Conservation (phyloP, 331 rosid species). For the Quercus tomentella region DNA sequence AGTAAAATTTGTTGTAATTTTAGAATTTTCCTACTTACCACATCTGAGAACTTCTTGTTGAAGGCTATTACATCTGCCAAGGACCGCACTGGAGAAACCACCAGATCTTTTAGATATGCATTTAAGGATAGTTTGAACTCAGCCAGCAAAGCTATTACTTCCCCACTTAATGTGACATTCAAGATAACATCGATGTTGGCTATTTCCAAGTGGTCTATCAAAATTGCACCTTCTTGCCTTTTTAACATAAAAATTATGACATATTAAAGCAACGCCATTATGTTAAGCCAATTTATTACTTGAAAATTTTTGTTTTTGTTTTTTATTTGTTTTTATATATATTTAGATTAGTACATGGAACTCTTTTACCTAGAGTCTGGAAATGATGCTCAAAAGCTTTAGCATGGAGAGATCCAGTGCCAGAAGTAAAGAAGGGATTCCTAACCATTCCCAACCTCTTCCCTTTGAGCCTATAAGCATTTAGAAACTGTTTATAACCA, state of each 20-base stretch:
- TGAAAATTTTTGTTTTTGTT: too few species aligned
- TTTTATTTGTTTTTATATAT: too few species aligned
- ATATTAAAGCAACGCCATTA: neutral
- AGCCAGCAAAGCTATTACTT: slow-evolving; percentile 18
- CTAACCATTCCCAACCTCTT: slow-evolving; percentile 54
- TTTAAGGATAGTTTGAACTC: slow-evolving; percentile 54
- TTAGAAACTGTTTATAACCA: slow-evolving; percentile 41
- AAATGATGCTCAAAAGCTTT: slow-evolving; percentile 31
- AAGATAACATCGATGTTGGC: slow-evolving; percentile 26
- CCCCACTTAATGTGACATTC: slow-evolving; percentile 39
- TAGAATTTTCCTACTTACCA: slow-evolving; percentile 30
- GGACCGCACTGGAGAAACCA: slow-evolving; percentile 42
- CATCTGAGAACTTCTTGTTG: slow-evolving; percentile 30
- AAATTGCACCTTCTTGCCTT: slow-evolving; percentile 53
- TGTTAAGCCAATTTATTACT: neutral
- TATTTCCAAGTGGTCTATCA: slow-evolving; percentile 47
- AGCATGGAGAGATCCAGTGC: neutral
- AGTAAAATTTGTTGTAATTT: neutral
- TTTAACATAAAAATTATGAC: neutral
- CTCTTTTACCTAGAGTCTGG: slow-evolving; percentile 30
- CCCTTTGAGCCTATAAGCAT: slow-evolving; percentile 27
- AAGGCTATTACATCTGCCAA: slow-evolving; percentile 47
- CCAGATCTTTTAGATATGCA: slow-evolving; percentile 31
- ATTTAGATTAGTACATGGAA: neutral
- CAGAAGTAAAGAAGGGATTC: slow-evolving; percentile 15